Evolutionary conservation across 2,329 filamentous ascomycete species (phyloP).

Genomic region (Uncinocarpus reesii): DNA sequence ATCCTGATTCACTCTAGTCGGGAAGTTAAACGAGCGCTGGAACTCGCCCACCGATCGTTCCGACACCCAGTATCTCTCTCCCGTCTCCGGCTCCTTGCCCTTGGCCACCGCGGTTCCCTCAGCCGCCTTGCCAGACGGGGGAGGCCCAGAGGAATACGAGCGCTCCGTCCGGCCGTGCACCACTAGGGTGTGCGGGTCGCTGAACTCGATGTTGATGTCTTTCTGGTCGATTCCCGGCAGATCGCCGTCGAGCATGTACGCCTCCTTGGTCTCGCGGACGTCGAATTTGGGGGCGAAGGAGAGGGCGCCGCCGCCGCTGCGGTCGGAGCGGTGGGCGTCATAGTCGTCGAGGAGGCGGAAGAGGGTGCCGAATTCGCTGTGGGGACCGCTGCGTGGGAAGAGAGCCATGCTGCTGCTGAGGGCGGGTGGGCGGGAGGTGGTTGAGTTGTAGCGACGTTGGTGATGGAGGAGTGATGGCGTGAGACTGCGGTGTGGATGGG

Average conservation of each 20-base stretch:
- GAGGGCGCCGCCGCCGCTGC: constrained; percentile 9
- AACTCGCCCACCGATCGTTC: constrained; percentile 52
- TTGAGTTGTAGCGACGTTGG: constrained; percentile 2
- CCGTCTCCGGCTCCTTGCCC: constrained; percentile 23
- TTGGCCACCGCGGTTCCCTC: constrained; percentile 36
- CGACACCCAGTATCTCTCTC: constrained; percentile 45
- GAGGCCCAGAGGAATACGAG: constrained; percentile 24
- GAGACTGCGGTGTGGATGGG: background rate
- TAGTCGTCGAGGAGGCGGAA: constrained; percentile 41
- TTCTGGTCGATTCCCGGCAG: constrained; percentile 40
- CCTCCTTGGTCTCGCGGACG: constrained; percentile 36
- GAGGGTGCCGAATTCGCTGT: constrained; percentile 35
- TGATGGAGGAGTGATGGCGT: background rate
- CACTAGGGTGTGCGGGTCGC: constrained; percentile 38
- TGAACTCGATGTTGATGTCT: constrained; percentile 40
- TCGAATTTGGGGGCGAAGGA: constrained; percentile 39
- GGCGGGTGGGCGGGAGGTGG: background rate
- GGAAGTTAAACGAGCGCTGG: constrained; percentile 50
- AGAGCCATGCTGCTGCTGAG: constrained; percentile 15
- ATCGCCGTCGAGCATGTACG: constrained; percentile 41
- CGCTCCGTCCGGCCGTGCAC: constrained; percentile 38
- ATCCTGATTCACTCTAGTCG: constrained; percentile 48
- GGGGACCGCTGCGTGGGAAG: constrained; percentile 15
- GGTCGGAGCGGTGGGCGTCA: constrained; percentile 27
- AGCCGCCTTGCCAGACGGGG: constrained; percentile 10